Conservation (phyloP, 768 basidiomycete species). For the Daedaleopsis nitida region DNA sequence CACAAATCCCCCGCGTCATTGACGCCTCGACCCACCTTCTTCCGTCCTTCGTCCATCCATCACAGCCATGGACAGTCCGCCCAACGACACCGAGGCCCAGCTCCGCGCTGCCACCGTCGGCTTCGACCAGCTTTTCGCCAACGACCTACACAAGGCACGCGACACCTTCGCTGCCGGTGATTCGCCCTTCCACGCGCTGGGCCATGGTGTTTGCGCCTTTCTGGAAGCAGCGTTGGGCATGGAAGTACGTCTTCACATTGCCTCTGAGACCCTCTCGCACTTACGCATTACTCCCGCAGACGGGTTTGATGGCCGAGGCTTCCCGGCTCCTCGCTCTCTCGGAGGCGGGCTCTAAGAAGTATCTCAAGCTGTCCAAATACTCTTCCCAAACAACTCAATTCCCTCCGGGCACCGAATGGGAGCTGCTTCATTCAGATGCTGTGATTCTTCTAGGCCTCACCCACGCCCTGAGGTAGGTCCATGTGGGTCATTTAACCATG, state of each 20-base stretch:
- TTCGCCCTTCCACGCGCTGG: constrained; percentile 74
- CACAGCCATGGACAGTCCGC: constrained; percentile 18
- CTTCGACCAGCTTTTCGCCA: constrained; percentile 70
- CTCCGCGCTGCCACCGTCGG: constrained; percentile 46
- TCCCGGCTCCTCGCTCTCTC: constrained; percentile 53
- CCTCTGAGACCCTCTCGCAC: not conserved
- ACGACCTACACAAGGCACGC: constrained; percentile 60
- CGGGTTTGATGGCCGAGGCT: constrained; percentile 66
- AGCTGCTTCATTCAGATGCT: constrained; percentile 73
- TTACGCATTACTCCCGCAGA: constrained; percentile 35
- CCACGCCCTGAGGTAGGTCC: constrained; percentile 63
- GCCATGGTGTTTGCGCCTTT: constrained; percentile 71
- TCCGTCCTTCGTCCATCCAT: not conserved
- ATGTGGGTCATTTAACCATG: constrained; percentile 1
- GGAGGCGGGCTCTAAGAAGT: constrained; percentile 62
- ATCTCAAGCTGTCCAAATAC: constrained; percentile 41
- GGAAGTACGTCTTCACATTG: constrained; percentile 52
- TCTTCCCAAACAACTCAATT: constrained; percentile 43
- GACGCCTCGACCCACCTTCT: not conserved
- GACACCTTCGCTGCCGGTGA: constrained; percentile 48
- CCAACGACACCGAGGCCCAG: constrained; percentile 31
- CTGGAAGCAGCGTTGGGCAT: constrained; percentile 80
- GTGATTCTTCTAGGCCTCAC: constrained; percentile 71
- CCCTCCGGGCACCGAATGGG: constrained; percentile 71
- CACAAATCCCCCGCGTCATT: not conserved